Evolutionary conservation across 768 basidiomycete species (phyloP).

Genomic region (Suillus cothurnatus): DNA sequence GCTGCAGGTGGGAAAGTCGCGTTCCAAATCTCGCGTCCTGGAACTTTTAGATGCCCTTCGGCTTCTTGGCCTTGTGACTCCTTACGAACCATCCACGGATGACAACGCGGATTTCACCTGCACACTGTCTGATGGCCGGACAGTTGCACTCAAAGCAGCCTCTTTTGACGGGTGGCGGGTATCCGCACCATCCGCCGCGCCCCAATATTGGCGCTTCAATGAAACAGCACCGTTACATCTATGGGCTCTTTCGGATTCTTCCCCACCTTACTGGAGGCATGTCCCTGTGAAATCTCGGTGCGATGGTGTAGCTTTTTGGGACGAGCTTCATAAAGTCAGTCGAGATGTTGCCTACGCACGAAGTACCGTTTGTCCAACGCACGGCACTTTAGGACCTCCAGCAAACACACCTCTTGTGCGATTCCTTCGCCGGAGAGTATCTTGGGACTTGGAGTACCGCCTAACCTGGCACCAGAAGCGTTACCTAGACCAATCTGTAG

Average conservation of each 20-base stretch:
- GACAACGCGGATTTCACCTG: slow-evolving; percentile 49
- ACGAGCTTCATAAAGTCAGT: slow-evolving; percentile 51
- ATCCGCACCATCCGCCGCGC: slow-evolving; percentile 48
- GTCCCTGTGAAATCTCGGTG: slow-evolving; percentile 41
- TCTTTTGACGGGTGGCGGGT: slow-evolving; percentile 46
- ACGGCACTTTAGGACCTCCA: slow-evolving; percentile 25
- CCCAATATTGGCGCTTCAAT: slow-evolving; percentile 67
- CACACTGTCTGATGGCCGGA: slow-evolving; percentile 42
- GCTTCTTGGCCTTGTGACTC: slow-evolving; percentile 58
- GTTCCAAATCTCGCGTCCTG: slow-evolving; percentile 59
- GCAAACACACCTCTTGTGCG: slow-evolving; percentile 39
- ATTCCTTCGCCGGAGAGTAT: slow-evolving; percentile 56
- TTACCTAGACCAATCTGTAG: slow-evolving; percentile 58
- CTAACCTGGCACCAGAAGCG: slow-evolving; percentile 70
- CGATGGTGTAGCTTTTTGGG: slow-evolving; percentile 58
- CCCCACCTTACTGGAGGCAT: slow-evolving; percentile 58
- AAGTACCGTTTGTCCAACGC: slow-evolving; percentile 20
- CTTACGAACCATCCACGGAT: slow-evolving; percentile 50
- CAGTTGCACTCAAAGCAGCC: slow-evolving; percentile 48
- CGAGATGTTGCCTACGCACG: slow-evolving; percentile 35
- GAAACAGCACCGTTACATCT: slow-evolving; percentile 56
- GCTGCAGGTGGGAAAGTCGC: slow-evolving; percentile 60
- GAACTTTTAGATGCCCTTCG: slow-evolving; percentile 64
- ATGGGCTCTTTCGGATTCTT: slow-evolving; percentile 55
- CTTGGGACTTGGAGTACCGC: slow-evolving; percentile 64